Conservation (phyloP, 805 yeast species). For the Grigorovia jiainica region DNA sequence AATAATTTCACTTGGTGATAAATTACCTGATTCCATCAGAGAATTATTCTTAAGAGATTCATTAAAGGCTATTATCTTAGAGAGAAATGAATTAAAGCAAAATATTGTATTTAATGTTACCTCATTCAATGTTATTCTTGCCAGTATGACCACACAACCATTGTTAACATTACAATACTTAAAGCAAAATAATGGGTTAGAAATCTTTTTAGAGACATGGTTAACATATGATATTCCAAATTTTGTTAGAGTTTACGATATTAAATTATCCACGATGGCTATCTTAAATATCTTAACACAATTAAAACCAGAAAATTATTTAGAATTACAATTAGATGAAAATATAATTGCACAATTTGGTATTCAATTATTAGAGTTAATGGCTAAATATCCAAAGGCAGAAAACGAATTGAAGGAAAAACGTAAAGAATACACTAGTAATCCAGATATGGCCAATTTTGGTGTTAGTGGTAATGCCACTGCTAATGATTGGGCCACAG, state of each 20-base stretch:
- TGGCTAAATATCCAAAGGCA: slow-evolving; percentile 64
- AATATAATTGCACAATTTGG: slow-evolving; percentile 42
- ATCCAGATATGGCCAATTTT: slow-evolving; percentile 25
- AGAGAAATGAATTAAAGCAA: slow-evolving; percentile 19
- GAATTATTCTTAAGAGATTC: slow-evolving; percentile 38
- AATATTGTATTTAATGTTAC: slow-evolving; percentile 26
- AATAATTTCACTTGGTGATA: slow-evolving; percentile 45
- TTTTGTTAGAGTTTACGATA: slow-evolving; percentile 66
- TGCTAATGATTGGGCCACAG: too few species aligned
- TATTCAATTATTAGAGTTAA: slow-evolving; percentile 38
- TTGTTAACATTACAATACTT: slow-evolving; percentile 42
- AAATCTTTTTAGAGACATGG: slow-evolving; percentile 42
- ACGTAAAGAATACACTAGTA: slow-evolving; percentile 43
- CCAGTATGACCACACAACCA: slow-evolving; percentile 57
- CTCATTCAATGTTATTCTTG: slow-evolving; percentile 45
- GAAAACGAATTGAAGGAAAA: slow-evolving; percentile 53
- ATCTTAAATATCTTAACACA: slow-evolving; percentile 39
- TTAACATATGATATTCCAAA: slow-evolving; percentile 32
- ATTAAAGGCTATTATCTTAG: slow-evolving; percentile 26
- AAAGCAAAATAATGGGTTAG: slow-evolving; percentile 35
- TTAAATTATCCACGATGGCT: slow-evolving; percentile 67
- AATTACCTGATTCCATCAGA: slow-evolving; percentile 35
- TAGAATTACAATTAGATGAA: slow-evolving; percentile 28
- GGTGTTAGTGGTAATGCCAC: slow-evolving; percentile 31
- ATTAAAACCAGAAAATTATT: slow-evolving; percentile 22